Conservation (phyloP, 2,329 filamentous ascomycete genomes). For the Sporothrix curviconia region DNA sequence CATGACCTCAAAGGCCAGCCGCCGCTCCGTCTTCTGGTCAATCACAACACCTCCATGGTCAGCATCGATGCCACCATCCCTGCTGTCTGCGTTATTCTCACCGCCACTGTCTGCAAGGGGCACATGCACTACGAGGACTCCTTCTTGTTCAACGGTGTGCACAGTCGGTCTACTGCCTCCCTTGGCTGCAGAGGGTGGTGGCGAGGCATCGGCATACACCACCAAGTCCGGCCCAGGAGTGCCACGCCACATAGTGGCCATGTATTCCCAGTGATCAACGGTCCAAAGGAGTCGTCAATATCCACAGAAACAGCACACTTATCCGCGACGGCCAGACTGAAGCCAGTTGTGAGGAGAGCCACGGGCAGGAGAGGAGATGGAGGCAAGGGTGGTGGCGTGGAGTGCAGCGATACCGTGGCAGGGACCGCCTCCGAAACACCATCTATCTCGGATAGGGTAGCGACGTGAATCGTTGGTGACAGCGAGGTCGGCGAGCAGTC, state of each 20-base stretch:
- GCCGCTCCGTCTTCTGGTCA: conserved; percentile 63
- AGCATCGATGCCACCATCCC: background rate
- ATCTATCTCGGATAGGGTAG: too few relatives aligned
- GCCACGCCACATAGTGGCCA: conserved; percentile 87
- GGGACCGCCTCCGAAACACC: too few relatives aligned
- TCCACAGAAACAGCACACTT: conserved; percentile 65
- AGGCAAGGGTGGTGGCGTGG: background rate
- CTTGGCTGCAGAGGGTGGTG: conserved; percentile 7
- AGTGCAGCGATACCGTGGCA: too few relatives aligned
- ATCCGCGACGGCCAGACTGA: conserved; percentile 73
- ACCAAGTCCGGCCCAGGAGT: conserved; percentile 76
- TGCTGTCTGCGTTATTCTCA: background rate
- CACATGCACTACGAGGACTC: conserved; percentile 50
- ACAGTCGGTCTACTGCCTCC: conserved; percentile 25
- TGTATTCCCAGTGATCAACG: conserved; percentile 98
- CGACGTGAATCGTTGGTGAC: background rate
- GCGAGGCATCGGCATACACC: conserved; percentile 42
- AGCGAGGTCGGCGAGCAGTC: background rate
- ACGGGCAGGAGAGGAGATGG: conserved; percentile 39
- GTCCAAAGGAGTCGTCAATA: conserved; percentile 69
- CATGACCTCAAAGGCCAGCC: conserved; percentile 79
- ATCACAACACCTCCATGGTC: conserved; percentile 31
- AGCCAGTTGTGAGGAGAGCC: conserved; percentile 68
- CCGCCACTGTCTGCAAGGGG: conserved; percentile 21
- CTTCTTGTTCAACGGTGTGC: conserved; percentile 34